Evolutionary conservation across 805 yeast genomes (phyloP), one percentile per base, ranked within the genome.

Genomic region (Alloascoidea africana): DNA sequence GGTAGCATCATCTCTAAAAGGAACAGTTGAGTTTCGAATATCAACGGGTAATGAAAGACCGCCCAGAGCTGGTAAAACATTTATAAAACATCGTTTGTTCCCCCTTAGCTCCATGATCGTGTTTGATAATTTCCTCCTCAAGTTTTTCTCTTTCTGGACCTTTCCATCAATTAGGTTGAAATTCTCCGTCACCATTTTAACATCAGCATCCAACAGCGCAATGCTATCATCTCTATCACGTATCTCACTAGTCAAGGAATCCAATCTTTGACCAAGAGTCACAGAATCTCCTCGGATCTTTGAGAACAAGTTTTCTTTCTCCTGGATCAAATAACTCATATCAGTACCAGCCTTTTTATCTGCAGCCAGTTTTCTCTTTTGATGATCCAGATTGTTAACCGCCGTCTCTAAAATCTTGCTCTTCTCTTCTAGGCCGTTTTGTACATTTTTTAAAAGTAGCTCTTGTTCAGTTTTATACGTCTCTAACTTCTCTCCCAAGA

Each of bases 121-220:
- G 11, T 32, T 32, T 8, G 18, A 15, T 32, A 32, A 14, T 16
- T 32, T 32, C 34, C 34, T 14, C 34, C 34, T 32, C 30, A 23
- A 23, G n/a, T 23, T 23, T 23, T 8, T 23, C n/a, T 23, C 30
- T 23, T 23, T 23, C n/a, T 23, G 30, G 30, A 23, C 13, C n/a
- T 23, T 23, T 8, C n/a, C n/a, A n/a, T 8, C 8, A 23, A 8
- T 8, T 8, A 23, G 8, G n/a, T 23, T 23, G n/a, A 23, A 23
- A 23, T 23, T n/a, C 13, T 23, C 30, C 8, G 13, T 23, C 8
- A n/a, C 30, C 8, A 8, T 23, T n/a, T 23, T 23, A 23, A 23
- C 30, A 23, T 23, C 30, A 23, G n/a, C n/a, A 8, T 8, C 8
- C 8, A 23, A n/a, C n/a, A 8, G 8, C 13, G 8, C 30, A 23